These are phyloP conservation scores for Backusella macrospora DNA, from an alignment of 192 early-diverging fungal species.

Conservation along the genomic window DNA sequence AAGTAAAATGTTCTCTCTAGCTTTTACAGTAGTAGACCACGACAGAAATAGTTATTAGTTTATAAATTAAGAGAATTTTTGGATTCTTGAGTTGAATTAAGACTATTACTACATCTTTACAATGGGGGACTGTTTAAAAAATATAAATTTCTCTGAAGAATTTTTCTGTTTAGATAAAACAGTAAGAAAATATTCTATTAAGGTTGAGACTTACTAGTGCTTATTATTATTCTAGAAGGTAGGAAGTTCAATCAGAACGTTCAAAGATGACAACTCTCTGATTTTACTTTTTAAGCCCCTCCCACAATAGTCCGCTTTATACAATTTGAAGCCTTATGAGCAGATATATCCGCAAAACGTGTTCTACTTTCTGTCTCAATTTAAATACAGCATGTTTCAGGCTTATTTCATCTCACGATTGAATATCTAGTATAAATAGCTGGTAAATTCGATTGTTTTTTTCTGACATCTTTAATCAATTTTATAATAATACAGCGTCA, in stretches of 20 bases:
- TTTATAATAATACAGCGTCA: conserved; percentile 1
- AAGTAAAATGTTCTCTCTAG: neutral
- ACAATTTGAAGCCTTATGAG: no score
- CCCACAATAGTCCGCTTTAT: neutral
- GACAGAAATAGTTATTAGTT: no score
- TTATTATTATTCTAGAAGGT: neutral
- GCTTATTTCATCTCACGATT: neutral
- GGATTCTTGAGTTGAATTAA: no score
- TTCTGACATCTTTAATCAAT: neutral
- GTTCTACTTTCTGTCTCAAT: conserved; percentile 13
- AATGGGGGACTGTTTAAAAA: no score
- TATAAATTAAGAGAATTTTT: no score
- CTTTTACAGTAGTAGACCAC: no score
- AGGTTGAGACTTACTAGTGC: neutral
- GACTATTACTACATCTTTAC: no score
- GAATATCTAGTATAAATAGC: neutral
- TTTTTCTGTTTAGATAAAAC: neutral
- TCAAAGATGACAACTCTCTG: neutral
- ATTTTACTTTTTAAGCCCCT: neutral
- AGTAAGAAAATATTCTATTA: neutral
- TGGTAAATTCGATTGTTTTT: neutral
- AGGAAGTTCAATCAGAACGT: neutral
- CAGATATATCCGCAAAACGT: conserved; percentile 11
- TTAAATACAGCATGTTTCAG: conserved; percentile 14
- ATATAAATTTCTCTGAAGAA: no score